These are phyloP conservation scores for Hygrophoropsis aurantiaca DNA, from an alignment of 768 basidiomycete genomes.

Conservation along the genomic window DNA sequence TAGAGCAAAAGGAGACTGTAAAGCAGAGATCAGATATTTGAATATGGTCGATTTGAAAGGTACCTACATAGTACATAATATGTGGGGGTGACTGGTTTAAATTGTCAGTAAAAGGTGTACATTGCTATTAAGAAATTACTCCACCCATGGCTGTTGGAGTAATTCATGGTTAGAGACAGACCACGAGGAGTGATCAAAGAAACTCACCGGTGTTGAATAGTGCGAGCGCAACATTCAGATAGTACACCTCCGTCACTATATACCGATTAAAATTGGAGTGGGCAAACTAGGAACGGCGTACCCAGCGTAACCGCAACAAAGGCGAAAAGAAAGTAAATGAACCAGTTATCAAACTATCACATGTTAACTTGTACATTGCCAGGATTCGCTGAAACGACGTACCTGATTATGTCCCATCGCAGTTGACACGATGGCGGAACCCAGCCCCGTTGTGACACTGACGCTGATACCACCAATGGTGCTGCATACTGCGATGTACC, in stretches of 20 bases:
- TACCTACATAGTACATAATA: constrained; percentile 81
- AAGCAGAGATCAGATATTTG: background rate
- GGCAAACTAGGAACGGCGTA: constrained; percentile 34
- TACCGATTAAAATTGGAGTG: constrained; percentile 7
- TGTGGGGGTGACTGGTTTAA: constrained; percentile 71
- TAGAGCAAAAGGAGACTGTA: constrained; percentile 79
- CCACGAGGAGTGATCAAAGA: background rate
- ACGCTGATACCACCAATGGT: constrained; percentile 96
- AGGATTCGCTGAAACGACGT: constrained; percentile 13
- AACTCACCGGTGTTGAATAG: constrained; percentile 85
- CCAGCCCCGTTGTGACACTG: constrained; percentile 92
- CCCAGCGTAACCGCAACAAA: constrained; percentile 84
- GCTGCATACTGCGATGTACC: constrained; percentile 93
- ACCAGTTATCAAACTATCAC: constrained; percentile 84
- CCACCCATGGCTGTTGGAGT: constrained; percentile 62
- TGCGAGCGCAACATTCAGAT: constrained; percentile 93
- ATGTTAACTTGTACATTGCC: constrained; percentile 5
- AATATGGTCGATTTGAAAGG: background rate
- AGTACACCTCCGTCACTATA: constrained; percentile 87
- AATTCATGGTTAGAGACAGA: constrained; percentile 1
- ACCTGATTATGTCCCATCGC: constrained; percentile 79
- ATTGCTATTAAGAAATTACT: constrained; percentile 16
- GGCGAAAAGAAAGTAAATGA: constrained; percentile 82
- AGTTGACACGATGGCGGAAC: constrained; percentile 84
- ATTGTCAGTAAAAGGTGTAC: constrained; percentile 11